These are phyloP conservation scores for Beauveria pseudobassiana DNA, from an alignment of 2,329 filamentous ascomycete species.

Conservation along the genomic window DNA sequence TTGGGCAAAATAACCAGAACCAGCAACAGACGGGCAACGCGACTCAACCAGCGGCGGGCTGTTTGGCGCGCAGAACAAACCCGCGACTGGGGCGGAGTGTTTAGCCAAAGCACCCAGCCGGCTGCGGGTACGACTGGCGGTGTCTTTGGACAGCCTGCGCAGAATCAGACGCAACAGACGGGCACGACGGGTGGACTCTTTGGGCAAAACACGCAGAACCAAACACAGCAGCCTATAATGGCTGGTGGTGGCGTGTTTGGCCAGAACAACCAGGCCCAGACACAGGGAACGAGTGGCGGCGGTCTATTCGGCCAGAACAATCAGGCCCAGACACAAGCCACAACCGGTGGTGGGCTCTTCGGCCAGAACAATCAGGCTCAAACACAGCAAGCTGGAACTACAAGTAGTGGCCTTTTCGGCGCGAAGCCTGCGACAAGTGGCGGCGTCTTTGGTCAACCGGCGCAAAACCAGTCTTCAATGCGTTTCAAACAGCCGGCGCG, in stretches of 20 bases:
- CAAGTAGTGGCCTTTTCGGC: constrained; percentile 26
- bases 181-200: constrained; percentile 12
- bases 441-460: constrained; percentile 21
- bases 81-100: constrained; percentile 14
- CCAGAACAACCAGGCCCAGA: constrained; percentile 7
- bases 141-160: constrained; percentile 14
- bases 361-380: constrained; percentile 5
- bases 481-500: constrained; percentile 24
- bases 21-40: constrained; percentile 6
- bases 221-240: constrained; percentile 13
- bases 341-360: constrained; percentile 10
- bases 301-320: constrained; percentile 18
- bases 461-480: constrained; percentile 5
- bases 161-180: constrained; percentile 2
- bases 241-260: constrained; percentile 14
- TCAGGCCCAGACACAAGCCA: constrained; percentile 14
- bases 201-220: constrained; percentile 9
- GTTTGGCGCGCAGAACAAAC: constrained; percentile 12
- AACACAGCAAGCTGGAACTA: constrained; percentile 14
- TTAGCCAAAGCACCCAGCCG: constrained; percentile 9
- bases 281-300: constrained; percentile 3
- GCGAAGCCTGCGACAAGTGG: constrained; percentile 9
- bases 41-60: constrained; percentile 7
- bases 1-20: constrained; percentile 16
- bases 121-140: constrained; percentile 4